A percentile compares a stretch with the other conserved stretches of the same genome.
Evolutionary conservation across 169 alveolate genomes (phyloP).

Genomic region (Cyclospora cayetanensis): DNA sequence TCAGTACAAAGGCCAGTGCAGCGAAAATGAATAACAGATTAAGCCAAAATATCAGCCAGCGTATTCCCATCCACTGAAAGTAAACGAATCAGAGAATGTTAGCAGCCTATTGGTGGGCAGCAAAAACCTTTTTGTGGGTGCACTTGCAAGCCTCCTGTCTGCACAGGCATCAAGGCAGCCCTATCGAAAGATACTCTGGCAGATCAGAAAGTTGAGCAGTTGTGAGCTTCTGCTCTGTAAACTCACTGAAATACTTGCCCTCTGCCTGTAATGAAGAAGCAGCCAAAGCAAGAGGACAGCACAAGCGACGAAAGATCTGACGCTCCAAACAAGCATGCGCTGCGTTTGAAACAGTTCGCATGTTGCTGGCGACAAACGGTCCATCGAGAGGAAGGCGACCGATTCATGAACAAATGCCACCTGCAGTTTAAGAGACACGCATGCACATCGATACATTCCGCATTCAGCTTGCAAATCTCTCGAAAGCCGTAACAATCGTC

Average conservation of each 20-base stretch:
- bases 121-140: no score
- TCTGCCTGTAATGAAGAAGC: constrained; percentile 55
- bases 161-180: no score
- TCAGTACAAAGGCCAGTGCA: constrained; percentile 64
- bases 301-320: constrained; percentile 56
- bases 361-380: constrained; percentile 60
- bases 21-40: constrained; percentile 38
- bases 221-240: no score
- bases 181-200: no score
- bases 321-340: constrained; percentile 58
- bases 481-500: neutral
- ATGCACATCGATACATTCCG: neutral
- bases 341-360: constrained; percentile 45
- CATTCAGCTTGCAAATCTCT: neutral
- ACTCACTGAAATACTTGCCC: constrained; percentile 55
- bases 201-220: no score
- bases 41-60: constrained; percentile 54
- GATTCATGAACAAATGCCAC: constrained; percentile 59
- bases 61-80: constrained; percentile 66
- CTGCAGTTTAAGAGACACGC: constrained; percentile 6
- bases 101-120: no score
- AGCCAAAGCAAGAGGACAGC: constrained; percentile 53
- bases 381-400: constrained; percentile 40
- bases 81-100: no score
- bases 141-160: no score